A percentile compares a stretch with the other conserved stretches of the same genome.
Conservation (phyloP, 441 rosid genomes). For the Manihot esculenta region DNA sequence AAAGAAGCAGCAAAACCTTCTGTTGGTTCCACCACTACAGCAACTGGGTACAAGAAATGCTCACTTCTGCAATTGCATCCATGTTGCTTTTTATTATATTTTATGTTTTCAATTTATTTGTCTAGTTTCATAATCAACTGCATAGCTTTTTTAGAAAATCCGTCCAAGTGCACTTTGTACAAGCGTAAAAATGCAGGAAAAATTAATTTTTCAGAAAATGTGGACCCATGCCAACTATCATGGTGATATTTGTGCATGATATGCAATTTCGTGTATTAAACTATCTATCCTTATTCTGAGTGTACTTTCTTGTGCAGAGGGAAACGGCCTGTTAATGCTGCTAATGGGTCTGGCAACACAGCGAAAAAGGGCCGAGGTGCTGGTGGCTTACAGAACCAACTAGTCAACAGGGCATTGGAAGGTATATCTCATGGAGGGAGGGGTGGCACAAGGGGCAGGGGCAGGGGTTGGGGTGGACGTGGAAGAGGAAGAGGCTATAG, state of each 20-base stretch:
- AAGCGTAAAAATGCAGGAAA: too few species aligned
- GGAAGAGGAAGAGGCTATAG: constrained; percentile 71
- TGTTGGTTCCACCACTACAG: constrained; percentile 42
- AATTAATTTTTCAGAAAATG: neutral
- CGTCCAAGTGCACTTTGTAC: too few species aligned
- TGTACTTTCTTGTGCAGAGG: constrained; percentile 42
- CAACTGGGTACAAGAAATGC: constrained; percentile 49
- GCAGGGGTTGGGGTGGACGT: constrained; percentile 55
- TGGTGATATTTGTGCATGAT: neutral
- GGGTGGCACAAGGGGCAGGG: constrained; percentile 64
- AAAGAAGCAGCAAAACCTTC: constrained; percentile 72
- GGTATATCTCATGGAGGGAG: constrained; percentile 76
- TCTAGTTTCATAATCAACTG: neutral
- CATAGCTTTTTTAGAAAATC: neutral
- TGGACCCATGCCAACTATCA: neutral
- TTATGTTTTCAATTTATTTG: neutral
- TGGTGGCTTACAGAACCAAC: constrained; percentile 72
- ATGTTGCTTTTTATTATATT: neutral
- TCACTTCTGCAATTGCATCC: neutral
- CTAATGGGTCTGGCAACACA: constrained; percentile 55
- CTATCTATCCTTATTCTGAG: neutral
- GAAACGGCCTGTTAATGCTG: constrained; percentile 64
- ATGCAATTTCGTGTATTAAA: neutral
- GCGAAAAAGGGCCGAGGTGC: constrained; percentile 78
- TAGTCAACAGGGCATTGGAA: constrained; percentile 82